Base-by-base conservation (phyloP, 768 basidiomycete genomes). In the Scleroderma bovista region DNA sequence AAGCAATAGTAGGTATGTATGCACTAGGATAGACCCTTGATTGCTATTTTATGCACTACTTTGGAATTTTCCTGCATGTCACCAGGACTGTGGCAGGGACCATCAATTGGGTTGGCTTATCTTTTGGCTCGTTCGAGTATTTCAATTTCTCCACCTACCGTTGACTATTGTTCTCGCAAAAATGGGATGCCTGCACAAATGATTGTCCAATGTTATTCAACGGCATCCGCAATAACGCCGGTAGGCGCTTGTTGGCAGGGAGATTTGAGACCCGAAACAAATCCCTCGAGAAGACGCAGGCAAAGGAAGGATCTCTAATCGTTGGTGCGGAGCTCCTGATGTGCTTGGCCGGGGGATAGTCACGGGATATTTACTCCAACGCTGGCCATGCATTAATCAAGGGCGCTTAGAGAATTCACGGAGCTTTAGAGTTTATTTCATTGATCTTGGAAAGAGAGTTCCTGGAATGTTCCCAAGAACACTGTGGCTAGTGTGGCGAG, bases 391-490 rank as follows among this genome's bases (percentile, higher is more conserved):
- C 26, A 9, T 9, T 29, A 9, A 9, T 5, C 26, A 29, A 29
- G 26, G 26, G 26, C 26, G 26, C 26, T 29, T 5, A 29, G 26
- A 29, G 26, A 29, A 4, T 29, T 29, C 9, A 29, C 26, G 4
- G 4, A 29, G 26, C 9, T 9, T 13, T 6, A 12, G 5, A 12
- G 34, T n/a, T 39, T 19, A 55, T 49, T 51, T 58, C 51, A 49
- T 57, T 43, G 56, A 52, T 60, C 63, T 51, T 45, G 40, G 51
- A 61, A 55, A 64, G 62, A 40, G 37, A 48, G 55, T 61, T 64
- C 56, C 58, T 56, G 57, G 62, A 64, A 62, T 53, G 54, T 65
- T 65, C 58, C 63, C 62, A 65, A 61, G 60, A 52, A 39, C 46
- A 36, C 41, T 31, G n/a, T 41, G n/a, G 6, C 16, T n/a, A 37